Base-by-base conservation (phyloP, 805 yeast species). In the Aciculoconidium aculeatum region DNA sequence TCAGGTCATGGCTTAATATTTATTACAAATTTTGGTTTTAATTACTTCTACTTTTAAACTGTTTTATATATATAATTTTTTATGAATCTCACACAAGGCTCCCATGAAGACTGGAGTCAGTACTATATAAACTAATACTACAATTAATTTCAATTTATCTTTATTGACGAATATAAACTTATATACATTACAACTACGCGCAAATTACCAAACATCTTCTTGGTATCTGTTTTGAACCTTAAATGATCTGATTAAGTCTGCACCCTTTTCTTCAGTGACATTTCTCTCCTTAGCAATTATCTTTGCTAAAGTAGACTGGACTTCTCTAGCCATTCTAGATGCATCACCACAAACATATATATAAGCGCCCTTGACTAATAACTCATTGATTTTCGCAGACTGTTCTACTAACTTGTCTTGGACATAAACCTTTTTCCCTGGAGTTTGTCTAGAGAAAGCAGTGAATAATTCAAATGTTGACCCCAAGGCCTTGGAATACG, bases 311-410 rank as follows among this genome's bases (percentile, higher is more conserved):
- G 90, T 67, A 25, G 65, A 55, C 46, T 83, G 87, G 7, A 90
- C 97, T 51, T 87, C 95, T 60, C 90, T 80, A 4, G 97, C 96
- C 98, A 90, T 92, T 41, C 73, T 75, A 16, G 82, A 74, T 15
- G 98, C 97, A 62, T 92, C 97, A 53, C 97, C 98, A 70, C 98
- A 90, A 21, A 90, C 95, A 55, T 92, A 90, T 42, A 90, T 71
- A 54, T 77, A 82, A 0, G 95, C 97, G 34, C 95, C 96, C 27
- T 59, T 55, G 14, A 46, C 42, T 30, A 80, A 51, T 27, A 80
- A 58, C 27, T 74, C 62, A 44, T 77, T 75, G 32, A 82, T 58
- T 40, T 71, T 62, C 41, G 69, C 49, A 47, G 67, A 49, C 51
- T 73, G 52, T 37, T 77, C 82, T 27, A 55, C 43, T 42, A 92